Conservation (phyloP, 306 rosid genomes). For the Lagenaria siceraria region DNA sequence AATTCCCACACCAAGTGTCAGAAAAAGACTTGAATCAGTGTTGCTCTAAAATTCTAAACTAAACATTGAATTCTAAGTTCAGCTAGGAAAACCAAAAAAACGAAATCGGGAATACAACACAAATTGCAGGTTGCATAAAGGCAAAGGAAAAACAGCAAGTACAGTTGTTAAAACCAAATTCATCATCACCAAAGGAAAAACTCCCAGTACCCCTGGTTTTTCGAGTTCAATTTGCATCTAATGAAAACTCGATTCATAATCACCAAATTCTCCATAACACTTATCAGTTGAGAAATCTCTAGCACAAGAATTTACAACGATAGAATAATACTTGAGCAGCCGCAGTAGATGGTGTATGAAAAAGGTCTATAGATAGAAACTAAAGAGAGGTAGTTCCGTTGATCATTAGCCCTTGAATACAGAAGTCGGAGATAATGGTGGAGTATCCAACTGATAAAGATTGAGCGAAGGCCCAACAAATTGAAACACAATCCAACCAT, state of each 20-base stretch:
- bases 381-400: neutral
- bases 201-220: too few species aligned
- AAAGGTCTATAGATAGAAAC: constrained; percentile 1
- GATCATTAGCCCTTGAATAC: constrained; percentile 34
- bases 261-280: neutral
- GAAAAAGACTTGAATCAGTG: neutral
- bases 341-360: neutral
- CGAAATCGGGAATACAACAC: neutral
- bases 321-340: neutral
- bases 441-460: constrained; percentile 74
- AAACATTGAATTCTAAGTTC: neutral
- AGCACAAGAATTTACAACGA: neutral
- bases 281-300: neutral
- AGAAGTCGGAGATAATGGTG: constrained; percentile 52
- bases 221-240: neutral
- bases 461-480: constrained; percentile 77
- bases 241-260: neutral
- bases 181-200: too few species aligned
- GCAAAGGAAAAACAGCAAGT: too few species aligned
- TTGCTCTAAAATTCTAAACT: neutral
- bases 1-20: neutral
- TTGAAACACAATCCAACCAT: constrained; percentile 74
- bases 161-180: too few species aligned
- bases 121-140: neutral
- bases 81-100: neutral